These are phyloP conservation scores for Pythium brachiatum DNA, from an alignment of 352 stramenopile species.

Conservation along the genomic window DNA sequence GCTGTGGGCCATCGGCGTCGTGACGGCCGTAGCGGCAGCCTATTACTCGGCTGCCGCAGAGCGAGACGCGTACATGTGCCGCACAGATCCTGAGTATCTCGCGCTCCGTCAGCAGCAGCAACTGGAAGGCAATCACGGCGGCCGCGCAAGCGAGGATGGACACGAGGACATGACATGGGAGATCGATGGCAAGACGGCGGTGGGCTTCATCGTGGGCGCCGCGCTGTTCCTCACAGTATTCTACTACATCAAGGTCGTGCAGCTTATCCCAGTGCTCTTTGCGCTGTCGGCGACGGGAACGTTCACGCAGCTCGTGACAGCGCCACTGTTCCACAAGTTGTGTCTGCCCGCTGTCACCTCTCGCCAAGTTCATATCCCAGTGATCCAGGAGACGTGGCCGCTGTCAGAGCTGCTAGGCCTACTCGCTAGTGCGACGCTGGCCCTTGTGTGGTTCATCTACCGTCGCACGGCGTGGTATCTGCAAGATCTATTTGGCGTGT, in stretches of 20 bases:
- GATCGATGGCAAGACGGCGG: constrained; percentile 53
- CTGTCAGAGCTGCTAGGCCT: constrained; percentile 55
- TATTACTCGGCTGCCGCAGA: constrained; percentile 52
- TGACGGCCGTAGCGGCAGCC: constrained; percentile 51
- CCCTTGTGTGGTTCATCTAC: constrained; percentile 60
- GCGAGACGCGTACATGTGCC: constrained; percentile 21
- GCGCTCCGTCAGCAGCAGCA: constrained; percentile 26
- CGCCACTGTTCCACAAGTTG: constrained; percentile 32
- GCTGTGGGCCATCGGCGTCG: constrained; percentile 59
- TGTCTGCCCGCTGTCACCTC: constrained; percentile 34
- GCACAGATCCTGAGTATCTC: constrained; percentile 23
- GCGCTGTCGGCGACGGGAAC: constrained; percentile 46
- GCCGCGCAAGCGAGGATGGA: constrained; percentile 15
- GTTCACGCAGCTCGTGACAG: constrained; percentile 52
- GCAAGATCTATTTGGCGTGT: constrained; percentile 91
- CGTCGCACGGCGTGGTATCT: constrained; percentile 77
- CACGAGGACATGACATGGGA: constrained; percentile 46
- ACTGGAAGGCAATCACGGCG: constrained; percentile 11
- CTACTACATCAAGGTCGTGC: constrained; percentile 66
- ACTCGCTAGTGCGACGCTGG: constrained; percentile 33
- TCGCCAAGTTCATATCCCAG: constrained; percentile 34
- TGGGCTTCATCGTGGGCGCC: constrained; percentile 62
- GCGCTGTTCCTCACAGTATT: constrained; percentile 63
- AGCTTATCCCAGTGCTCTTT: constrained; percentile 68
- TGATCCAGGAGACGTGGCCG: constrained; percentile 36